Evolutionary conservation across 192 early-diverging fungal genomes (phyloP), one percentile per base, ranked within the genome.

Genomic region (Dissophora globulifera): DNA sequence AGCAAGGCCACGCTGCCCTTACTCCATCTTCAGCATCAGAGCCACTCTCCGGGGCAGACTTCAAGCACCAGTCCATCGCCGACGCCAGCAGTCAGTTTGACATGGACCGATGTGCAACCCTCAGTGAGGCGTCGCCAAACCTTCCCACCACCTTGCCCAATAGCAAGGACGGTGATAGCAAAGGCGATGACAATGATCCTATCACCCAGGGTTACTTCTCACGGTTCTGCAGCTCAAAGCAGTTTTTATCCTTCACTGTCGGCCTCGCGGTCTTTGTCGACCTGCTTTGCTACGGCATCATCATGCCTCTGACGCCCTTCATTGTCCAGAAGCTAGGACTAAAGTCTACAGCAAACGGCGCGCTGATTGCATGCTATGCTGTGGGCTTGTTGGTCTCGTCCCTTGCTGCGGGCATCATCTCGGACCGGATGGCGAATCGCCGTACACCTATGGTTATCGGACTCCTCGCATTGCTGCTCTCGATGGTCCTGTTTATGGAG

Each of bases 391-490:
- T 71, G 23, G 51, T 71, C 38, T 38, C 69, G 0, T 71, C 69
- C 8, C 69, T 59, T 30, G 47, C 62, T 12, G 69, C 59, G 12
- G 69, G 69, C 10, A 40, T 62, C 38, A 48, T 71, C 17, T 71
- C 69, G 9, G 69, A 71, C 50, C 55, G 41, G 69, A 40, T 71
- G 46, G 59, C 51, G 13, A 71, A 71, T 33, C 52, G 81, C 6
- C 71, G 71, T 12, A 9, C 59, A 7, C 67, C 76, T 1, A 80
- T 84, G 78, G 19, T 82, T 11, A 23, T 78, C 19, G 81, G 81
- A 31, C 62, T 80, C 23, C 4, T 71, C 10, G 56, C 58, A 3
- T 33, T 65, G 25, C 35, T 76, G 45, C 38, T 60, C 15, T 71
- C 70, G 2, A 80, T 31, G 3, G 38, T 78, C 17, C 35, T 72